These are phyloP conservation scores for Mycena rosella DNA, from an alignment of 768 basidiomycete species.

Conservation along the genomic window DNA sequence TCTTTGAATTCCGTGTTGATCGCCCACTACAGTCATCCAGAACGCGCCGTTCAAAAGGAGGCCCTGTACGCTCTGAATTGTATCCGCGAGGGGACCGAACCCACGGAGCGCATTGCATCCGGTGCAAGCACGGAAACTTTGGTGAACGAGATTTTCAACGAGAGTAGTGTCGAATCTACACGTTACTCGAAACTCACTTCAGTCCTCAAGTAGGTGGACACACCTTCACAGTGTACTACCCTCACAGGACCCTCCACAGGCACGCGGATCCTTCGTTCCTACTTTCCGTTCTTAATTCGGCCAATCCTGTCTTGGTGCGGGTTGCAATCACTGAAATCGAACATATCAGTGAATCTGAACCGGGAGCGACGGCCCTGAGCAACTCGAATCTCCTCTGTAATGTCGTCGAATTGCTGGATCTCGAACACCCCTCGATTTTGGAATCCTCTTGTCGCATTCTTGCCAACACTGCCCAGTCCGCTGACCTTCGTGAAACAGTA, in stretches of 20 bases:
- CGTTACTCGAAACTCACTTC: neutral
- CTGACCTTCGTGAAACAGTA: no score
- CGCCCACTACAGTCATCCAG: neutral
- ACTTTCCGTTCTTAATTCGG: neutral
- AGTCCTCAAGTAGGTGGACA: neutral
- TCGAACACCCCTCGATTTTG: neutral
- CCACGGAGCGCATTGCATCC: neutral
- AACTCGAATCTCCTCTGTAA: neutral
- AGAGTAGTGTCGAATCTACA: neutral
- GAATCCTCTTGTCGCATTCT: neutral
- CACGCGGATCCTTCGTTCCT: neutral
- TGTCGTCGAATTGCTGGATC: neutral
- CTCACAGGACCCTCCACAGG: neutral
- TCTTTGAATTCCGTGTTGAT: neutral
- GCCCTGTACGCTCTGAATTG: neutral
- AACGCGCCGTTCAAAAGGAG: neutral
- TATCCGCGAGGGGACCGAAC: neutral
- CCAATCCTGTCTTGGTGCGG: neutral
- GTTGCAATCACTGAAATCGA: neutral
- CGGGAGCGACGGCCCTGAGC: neutral
- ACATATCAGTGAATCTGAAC: neutral
- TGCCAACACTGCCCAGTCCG: neutral
- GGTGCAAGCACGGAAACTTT: neutral
- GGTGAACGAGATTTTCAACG: neutral
- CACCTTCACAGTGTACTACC: neutral